Base-by-base conservation (phyloP, 192 early-diverging fungal genomes). In the Backusella parvicylindrica region DNA sequence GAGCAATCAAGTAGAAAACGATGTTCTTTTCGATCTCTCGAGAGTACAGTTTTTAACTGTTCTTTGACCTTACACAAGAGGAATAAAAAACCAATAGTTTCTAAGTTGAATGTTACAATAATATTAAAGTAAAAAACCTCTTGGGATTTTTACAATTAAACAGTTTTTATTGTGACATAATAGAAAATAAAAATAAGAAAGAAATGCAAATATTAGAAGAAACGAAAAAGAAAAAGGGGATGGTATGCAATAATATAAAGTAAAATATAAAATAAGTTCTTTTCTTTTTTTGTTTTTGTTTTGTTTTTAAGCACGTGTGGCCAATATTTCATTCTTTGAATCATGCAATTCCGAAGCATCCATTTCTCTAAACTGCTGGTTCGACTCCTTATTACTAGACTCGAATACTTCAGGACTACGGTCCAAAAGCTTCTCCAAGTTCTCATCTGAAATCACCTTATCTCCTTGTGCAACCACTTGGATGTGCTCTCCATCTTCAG, bases 401-500 rank as follows among this genome's bases (percentile, higher is more conserved):
- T 72, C 80, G 33, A 87, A 88, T 7, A 86, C 87, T 2, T 69
- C 63, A 15, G 83, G 81, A 16, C 84, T 87, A 32, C 89, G 81
- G 72, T 90, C 87, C 72, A 90, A 64, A 6, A 90, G 56, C 68
- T 82, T 82, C 15, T 89, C 85, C 50, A 90, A 69, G 72, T 90
- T 85, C 65, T 86, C 73, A 38, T 90, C 89, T 1, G 89, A 87
- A 50, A 90, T 86, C 9, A 88, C 83, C 9, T 81, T 77, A 63
- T 90, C 89, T 6, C 85, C 87, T 75, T 86, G 80, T n/a, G 81
- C 79, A 2, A 83, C 87, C 37, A 87, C 68, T 38, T 88, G 86
- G 16, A 91, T 87, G 41, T 87, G 76, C 75, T 93, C 94, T 3
- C 86, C 84, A 69, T 95, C 93, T 18, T 95, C 91, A 1, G 87